phyloP scores from a whole-genome alignment of 192 early-diverging fungal species.

The Coemansia sp. region DNA sequence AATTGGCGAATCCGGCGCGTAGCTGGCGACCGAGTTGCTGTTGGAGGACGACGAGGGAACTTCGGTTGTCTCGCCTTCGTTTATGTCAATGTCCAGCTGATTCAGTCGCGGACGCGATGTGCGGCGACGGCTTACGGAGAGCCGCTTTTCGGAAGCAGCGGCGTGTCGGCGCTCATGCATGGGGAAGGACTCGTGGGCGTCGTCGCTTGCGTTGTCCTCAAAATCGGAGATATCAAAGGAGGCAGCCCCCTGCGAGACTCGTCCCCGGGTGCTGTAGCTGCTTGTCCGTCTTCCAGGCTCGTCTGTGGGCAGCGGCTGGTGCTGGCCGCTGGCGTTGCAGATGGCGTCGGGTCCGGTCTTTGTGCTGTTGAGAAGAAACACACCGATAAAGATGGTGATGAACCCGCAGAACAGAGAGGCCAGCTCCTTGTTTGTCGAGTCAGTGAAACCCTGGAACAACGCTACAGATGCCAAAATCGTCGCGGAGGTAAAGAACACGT shows the following conservation, averaged over 20 bases:
- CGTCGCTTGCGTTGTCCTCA: slow-evolving; percentile 29
- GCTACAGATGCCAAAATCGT: slow-evolving; percentile 88
- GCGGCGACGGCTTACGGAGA: slow-evolving; percentile 27
- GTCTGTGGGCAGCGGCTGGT: slow-evolving; percentile 50
- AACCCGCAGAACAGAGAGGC: slow-evolving; percentile 86
- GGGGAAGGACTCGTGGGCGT: slow-evolving; percentile 40
- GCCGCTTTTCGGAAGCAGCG: slow-evolving; percentile 34
- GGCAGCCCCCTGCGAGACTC: slow-evolving; percentile 20
- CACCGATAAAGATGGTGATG: slow-evolving; percentile 89
- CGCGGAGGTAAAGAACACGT: slow-evolving; percentile 92
- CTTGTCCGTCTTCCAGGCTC: slow-evolving; percentile 39
- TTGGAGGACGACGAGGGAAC: slow-evolving; percentile 39
- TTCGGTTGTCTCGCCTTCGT: slow-evolving; percentile 36
- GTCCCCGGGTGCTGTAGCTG: slow-evolving; percentile 20
- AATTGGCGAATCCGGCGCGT: slow-evolving; percentile 28
- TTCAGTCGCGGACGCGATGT: slow-evolving; percentile 14
- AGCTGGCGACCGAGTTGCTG: slow-evolving; percentile 40
- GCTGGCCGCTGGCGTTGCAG: slow-evolving; percentile 19
- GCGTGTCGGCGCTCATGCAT: slow-evolving; percentile 43
- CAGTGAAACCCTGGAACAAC: slow-evolving; percentile 84
- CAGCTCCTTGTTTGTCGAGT: slow-evolving; percentile 68
- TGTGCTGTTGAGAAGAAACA: slow-evolving; percentile 74
- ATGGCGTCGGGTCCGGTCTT: slow-evolving; percentile 17
- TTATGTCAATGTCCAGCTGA: slow-evolving; percentile 10
- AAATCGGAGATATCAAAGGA: slow-evolving; percentile 44